phyloP scores from a whole-genome alignment of 257 asterid genomes.

The Mitragyna speciosa region DNA sequence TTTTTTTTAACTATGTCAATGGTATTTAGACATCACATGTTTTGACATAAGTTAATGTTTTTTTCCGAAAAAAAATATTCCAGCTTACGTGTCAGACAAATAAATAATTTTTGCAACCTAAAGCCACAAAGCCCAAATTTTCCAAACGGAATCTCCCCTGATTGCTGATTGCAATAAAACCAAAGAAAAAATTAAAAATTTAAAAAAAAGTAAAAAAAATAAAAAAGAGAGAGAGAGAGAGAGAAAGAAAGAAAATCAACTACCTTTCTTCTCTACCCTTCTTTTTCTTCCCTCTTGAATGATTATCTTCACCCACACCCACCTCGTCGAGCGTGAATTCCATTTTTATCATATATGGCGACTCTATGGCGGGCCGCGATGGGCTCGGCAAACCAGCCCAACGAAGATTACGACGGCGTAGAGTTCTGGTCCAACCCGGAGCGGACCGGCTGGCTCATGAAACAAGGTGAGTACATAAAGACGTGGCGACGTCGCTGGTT shows the following conservation, averaged over 20 bases:
- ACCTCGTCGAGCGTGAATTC: background rate
- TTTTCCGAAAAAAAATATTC: too few species aligned
- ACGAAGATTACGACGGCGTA: constrained; percentile 67
- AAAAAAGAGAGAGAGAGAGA: too few species aligned
- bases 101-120: too few species aligned
- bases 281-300: background rate
- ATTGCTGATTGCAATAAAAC: too few species aligned
- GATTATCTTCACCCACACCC: too few species aligned
- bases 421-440: constrained; percentile 87
- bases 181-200: background rate
- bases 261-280: background rate
- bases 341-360: constrained; percentile 33
- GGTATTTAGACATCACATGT: too few species aligned
- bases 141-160: too few species aligned
- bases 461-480: constrained; percentile 97
- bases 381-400: constrained; percentile 55
- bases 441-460: constrained; percentile 82
- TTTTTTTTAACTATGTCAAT: too few species aligned
- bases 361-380: constrained; percentile 83
- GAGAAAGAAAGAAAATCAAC: background rate
- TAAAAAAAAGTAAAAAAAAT: too few species aligned
- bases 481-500: constrained; percentile 99
- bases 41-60: too few species aligned
- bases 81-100: too few species aligned
- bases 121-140: too few species aligned